These are phyloP conservation scores for Ocimum tenuiflorum DNA, from an alignment of 257 asterid species.

Conservation along the genomic window DNA sequence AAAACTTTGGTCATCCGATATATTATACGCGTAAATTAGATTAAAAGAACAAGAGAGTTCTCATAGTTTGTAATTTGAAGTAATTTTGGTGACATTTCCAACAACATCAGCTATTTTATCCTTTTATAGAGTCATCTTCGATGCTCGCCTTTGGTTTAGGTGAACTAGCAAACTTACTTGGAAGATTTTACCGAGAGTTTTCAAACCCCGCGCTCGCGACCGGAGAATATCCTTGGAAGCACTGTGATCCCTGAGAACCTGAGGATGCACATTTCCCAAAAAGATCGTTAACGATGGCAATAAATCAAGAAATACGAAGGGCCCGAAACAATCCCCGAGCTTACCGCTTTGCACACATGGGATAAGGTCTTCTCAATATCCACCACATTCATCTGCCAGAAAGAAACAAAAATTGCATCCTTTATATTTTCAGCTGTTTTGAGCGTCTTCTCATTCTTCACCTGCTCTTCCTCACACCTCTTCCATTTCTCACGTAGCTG, in stretches of 20 bases:
- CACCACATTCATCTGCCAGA: conserved; percentile 70
- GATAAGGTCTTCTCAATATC: conserved; percentile 71
- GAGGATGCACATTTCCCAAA: conserved; percentile 4
- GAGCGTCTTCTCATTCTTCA: conserved; percentile 39
- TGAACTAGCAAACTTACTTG: conserved; percentile 37
- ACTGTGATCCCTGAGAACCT: conserved; percentile 71
- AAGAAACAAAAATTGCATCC: conserved; percentile 53
- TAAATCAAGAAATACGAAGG: neutral
- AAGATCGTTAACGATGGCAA: neutral
- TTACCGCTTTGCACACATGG: conserved; percentile 70
- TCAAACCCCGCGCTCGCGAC: conserved; percentile 62
- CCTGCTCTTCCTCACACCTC: conserved; percentile 46
- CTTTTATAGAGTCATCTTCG: no score
- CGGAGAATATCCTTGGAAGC: conserved; percentile 57
- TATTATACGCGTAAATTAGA: no score
- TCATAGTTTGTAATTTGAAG: no score
- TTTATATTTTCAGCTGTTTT: conserved; percentile 54
- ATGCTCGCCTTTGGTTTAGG: no score
- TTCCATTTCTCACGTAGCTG: conserved; percentile 62
- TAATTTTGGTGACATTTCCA: no score
- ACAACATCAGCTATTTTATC: no score
- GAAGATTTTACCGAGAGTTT: conserved; percentile 63
- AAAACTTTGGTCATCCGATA: neutral
- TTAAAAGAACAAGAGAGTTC: no score
- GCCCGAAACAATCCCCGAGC: conserved; percentile 10